phyloP scores from a whole-genome alignment of 2,329 filamentous ascomycete genomes.

The Colletotrichum sp. region DNA sequence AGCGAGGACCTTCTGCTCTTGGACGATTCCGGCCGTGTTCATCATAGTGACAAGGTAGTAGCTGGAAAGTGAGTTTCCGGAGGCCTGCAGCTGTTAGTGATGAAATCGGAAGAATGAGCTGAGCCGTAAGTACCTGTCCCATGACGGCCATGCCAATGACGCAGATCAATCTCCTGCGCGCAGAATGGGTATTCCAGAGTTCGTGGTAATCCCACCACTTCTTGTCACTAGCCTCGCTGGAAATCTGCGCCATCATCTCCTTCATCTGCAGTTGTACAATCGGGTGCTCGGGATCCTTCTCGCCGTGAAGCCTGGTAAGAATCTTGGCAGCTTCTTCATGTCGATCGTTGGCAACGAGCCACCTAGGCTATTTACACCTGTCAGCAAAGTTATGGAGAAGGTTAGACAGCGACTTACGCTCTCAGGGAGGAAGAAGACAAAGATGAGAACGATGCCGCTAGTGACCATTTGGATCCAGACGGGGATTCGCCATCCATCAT shows the following conservation, averaged over 20 bases:
- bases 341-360: slow-evolving; percentile 48
- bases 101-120: too few species aligned
- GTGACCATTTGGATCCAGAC: slow-evolving; percentile 51
- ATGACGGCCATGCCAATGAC: slow-evolving; percentile 58
- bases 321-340: slow-evolving; percentile 45
- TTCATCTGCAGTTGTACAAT: slow-evolving; percentile 58
- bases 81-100: neutral
- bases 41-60: slow-evolving; percentile 62
- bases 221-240: slow-evolving; percentile 56
- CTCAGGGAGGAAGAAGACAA: slow-evolving; percentile 51
- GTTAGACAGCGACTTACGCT: slow-evolving; percentile 28
- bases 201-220: slow-evolving; percentile 62
- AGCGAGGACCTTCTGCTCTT: slow-evolving; percentile 52
- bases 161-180: slow-evolving; percentile 55
- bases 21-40: slow-evolving; percentile 55
- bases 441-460: slow-evolving; percentile 49
- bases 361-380: slow-evolving; percentile 34
- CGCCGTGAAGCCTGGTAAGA: slow-evolving; percentile 55
- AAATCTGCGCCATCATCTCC: slow-evolving; percentile 51
- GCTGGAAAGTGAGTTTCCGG: slow-evolving; percentile 51
- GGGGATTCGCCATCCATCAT: slow-evolving; percentile 51
- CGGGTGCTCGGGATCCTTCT: slow-evolving; percentile 52
- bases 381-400: neutral
- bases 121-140: slow-evolving; percentile 48
- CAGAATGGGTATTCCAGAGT: slow-evolving; percentile 53